Percentiles rank a stretch among this genome's conserved stretches.
These are phyloP conservation scores for Euryodendron excelsum DNA, from an alignment of 148 eudicot species.

Conservation along the genomic window DNA sequence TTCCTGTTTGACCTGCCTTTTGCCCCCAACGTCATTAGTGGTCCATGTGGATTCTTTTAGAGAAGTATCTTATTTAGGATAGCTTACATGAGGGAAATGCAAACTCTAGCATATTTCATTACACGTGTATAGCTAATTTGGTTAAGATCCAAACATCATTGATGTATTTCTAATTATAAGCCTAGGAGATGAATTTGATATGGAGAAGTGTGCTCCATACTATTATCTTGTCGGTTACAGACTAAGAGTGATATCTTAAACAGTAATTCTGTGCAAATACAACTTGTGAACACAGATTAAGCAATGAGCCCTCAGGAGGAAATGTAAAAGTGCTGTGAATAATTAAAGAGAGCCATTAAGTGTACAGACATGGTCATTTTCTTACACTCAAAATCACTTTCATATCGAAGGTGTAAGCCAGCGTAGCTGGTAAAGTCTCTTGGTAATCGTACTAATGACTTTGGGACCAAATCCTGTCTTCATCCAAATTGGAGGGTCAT, in stretches of 20 bases:
- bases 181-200: no score
- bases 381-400: no score
- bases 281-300: background rate
- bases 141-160: background rate
- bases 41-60: background rate
- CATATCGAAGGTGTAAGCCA: no score
- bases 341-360: no score
- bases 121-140: background rate
- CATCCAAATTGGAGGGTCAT: no score
- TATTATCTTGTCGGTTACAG: background rate
- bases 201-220: background rate
- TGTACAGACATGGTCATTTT: no score
- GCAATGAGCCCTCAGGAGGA: background rate
- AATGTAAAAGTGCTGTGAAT: no score
- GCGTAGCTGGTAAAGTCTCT: no score
- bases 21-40: background rate
- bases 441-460: no score
- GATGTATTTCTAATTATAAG: no score
- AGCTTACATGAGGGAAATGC: background rate
- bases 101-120: background rate
- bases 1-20: slow-evolving; percentile 4
- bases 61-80: background rate
- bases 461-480: no score
- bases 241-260: no score
- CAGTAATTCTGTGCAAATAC: background rate